Evolutionary conservation across 2,329 filamentous ascomycete species (phyloP), one percentile per base, ranked within the genome.

Genomic region (Neonectria magnoliae): DNA sequence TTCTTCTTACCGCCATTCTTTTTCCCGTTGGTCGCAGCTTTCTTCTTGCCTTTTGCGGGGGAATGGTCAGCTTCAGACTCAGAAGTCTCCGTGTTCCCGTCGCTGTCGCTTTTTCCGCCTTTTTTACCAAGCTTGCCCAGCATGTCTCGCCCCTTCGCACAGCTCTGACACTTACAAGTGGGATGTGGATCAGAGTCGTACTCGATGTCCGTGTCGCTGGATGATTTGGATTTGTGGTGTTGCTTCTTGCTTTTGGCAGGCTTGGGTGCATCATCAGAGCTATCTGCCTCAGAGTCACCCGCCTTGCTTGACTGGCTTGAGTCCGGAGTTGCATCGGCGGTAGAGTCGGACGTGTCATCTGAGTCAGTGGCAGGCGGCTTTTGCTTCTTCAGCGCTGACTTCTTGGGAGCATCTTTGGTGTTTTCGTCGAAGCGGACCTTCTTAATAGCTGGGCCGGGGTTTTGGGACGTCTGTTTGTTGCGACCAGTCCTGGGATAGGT

Each of bases 401-500:
- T 75, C n/a, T 47, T 72, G 13, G 68, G 73, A 16, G 55, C 66
- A 11, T 67, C 60, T 16, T 68, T 57, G 3, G 72, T 41, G 53
- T 77, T 76, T 65, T 76, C 69, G 14, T 80, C 69, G 60, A 85
- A 85, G 16, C 80, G 81, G 33, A 85, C 83, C 59, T 81, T 83
- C 68, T 84, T 84, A 31, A 73, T 52, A 27, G 69, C 66, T 14
- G 66, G 42, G 44, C 66, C 66, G 31, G 60, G 13, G 14, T 47
- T 25, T 48, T 20, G n/a, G 42, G 20, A 38, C 25, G 38, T 54
- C 44, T 48, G 38, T 7, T 31, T 57, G 20, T 36, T 50, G 36
- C 62, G 64, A 16, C 77, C 71, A 5, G 77, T 75, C 57, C 84
- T 81, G 1, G 85, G 84, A 56, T 85, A 84, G 1, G 82, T 84